Evolutionary conservation across 2,329 filamentous ascomycete genomes (phyloP), one percentile per base, ranked within the genome.

Genomic region (Aspergillus ochraceoroseus): DNA sequence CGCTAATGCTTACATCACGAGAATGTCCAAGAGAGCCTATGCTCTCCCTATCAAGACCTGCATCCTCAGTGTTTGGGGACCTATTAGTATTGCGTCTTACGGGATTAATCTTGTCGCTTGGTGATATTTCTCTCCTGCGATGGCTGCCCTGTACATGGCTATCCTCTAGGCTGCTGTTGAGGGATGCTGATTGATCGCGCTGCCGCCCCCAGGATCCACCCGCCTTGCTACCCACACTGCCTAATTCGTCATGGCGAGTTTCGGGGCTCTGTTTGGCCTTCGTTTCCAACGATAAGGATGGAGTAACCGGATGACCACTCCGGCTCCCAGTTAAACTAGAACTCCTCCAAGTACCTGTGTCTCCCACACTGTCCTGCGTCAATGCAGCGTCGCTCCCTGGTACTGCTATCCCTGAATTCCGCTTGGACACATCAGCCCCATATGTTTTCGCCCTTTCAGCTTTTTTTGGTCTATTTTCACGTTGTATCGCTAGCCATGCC

Each of bases 401-500:
- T 6, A 62, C 56, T 20, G 56, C 47, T 44, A 61, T 56, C 7
- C 48, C 50, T n/a, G 38, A 34, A 1, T 43, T 43, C 27, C 39
- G 33, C 6, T 35, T 26, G 17, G 25, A 38, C 11, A 46, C 44
- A 19, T 46, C 38, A 8, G 27, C 38, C 19, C 44, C 44, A 8
- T 43, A 43, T 20, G 38, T 19, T 13, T 38, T 46, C 5, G 9
- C 29, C 22, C 38, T 44, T 7, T 11, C 32, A 11, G 40, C 32
- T 8, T 27, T 14, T 17, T 42, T 49, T 9, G 42, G 38, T 32
- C 52, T 49, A 8, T 32, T 45, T 11, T 44, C 34, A 19, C 54
- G 51, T 17, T 64, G 56, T 11, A 92, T 70, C 11, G 71, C 67
- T 29, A 82, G 66, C 86, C 89, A 95, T 23, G 86, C 79, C 48